Conservation (phyloP, 2,329 filamentous ascomycete genomes). For the Beauveria scarabaeidicola region DNA sequence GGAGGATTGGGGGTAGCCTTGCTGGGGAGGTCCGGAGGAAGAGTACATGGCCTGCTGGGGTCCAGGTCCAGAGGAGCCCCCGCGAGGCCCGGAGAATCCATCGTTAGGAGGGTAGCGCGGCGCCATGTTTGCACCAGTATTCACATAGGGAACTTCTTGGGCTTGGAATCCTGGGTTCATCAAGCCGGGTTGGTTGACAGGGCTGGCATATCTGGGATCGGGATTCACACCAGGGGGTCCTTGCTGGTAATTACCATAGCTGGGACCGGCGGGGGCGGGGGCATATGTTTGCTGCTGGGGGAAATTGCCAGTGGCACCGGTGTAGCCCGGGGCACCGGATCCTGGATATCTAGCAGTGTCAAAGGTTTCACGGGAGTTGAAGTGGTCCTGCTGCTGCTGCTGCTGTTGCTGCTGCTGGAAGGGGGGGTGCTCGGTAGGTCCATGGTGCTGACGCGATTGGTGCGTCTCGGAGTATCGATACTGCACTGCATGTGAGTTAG, state of each 20-base stretch:
- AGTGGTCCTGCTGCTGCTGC: slow-evolving; percentile 25
- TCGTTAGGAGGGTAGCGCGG: slow-evolving; percentile 23
- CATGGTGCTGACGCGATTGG: slow-evolving; percentile 39
- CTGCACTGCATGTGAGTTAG: slow-evolving; percentile 52
- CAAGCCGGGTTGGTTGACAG: slow-evolving; percentile 20
- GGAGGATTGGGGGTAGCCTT: slow-evolving; percentile 24
- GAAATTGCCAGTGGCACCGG: slow-evolving; percentile 33
- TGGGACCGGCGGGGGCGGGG: slow-evolving; percentile 22
- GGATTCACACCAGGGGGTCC: slow-evolving; percentile 22
- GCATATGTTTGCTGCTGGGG: slow-evolving; percentile 19
- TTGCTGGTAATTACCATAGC: slow-evolving; percentile 19
- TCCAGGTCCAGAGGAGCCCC: slow-evolving; percentile 22
- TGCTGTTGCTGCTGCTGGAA: slow-evolving; percentile 13
- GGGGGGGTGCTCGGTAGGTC: slow-evolving; percentile 33
- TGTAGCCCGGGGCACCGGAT: slow-evolving; percentile 41
- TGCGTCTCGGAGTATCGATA: slow-evolving; percentile 48
- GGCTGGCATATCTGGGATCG: slow-evolving; percentile 25
- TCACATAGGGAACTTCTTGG: slow-evolving; percentile 27
- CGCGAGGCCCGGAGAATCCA: slow-evolving; percentile 23
- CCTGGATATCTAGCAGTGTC: slow-evolving; percentile 43
- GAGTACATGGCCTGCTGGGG: slow-evolving; percentile 26
- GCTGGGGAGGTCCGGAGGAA: slow-evolving; percentile 22
- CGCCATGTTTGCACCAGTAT: slow-evolving; percentile 27
- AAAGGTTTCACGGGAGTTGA: slow-evolving; percentile 30
- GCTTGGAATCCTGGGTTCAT: slow-evolving; percentile 25